Base-by-base conservation (phyloP, 192 early-diverging fungal genomes). In the Geosiphon pyriformis region DNA sequence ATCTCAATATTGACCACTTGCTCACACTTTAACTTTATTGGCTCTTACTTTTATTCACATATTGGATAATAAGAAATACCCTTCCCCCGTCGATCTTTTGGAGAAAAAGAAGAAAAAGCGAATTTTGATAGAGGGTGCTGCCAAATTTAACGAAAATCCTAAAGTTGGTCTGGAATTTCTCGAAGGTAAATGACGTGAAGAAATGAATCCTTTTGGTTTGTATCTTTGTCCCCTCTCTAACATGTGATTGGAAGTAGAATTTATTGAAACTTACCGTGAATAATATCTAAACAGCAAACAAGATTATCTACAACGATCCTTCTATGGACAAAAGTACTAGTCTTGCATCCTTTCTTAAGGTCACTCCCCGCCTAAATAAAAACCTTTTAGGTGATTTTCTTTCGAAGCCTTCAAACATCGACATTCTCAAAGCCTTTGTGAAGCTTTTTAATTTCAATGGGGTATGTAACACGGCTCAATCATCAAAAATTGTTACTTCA, bases 341-440 rank as follows among this genome's bases (percentile, higher is more conserved):
- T 33, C 67, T 95, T 23, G 92, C 94, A 15, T 37, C 49, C 11
- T 94, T 98, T 62, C 74, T 99, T 42, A 86, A 83, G 53, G 76
- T 80, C 20, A 92, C 94, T 22, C 89, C 92, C 4, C 86, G 83
- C n/a, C 73, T 99, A 33, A 91, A 90, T 78, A 98, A 98, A 70
- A 85, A 74, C 59, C 68, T 88, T 17, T 61, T 98, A 42, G 98
- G 96, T 57, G 94, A 95, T 64, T 98, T 87, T 73, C 66, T 98
- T 26, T 82, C 94, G 32, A 92, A 90, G 62, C 90, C 92, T 20
- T 82, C 87, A 25, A 91, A 98, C 66, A 70, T 88, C 23, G 90
- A 94, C 27, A 76, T 94, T n/a, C 70, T 99, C 51, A 84, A 90
- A 66, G 84, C 83, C 12, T 98, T 92, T 71, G 87, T 97, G 56